Evolutionary conservation across 495 filamentous ascomycete species (phyloP).

Genomic region (Cercophora newfieldiana): DNA sequence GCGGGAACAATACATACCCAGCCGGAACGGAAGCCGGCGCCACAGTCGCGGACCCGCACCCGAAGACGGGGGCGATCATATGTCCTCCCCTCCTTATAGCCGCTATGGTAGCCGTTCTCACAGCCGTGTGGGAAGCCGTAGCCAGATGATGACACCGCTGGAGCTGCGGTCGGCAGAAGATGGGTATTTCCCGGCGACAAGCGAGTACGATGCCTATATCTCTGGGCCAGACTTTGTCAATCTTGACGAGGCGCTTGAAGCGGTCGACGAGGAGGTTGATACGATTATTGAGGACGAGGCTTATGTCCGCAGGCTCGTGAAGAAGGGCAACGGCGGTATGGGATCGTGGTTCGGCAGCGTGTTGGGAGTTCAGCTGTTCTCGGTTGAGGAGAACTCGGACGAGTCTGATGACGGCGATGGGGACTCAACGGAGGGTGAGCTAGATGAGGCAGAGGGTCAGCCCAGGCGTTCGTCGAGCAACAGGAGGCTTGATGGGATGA

Average conservation of each 20-base stretch:
- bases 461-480: constrained; percentile 23
- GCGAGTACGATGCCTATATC: constrained; percentile 29
- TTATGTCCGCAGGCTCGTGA: constrained; percentile 53
- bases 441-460: constrained; percentile 38
- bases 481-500: constrained; percentile 24
- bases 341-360: constrained; percentile 73
- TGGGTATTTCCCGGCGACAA: constrained; percentile 23
- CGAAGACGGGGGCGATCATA: constrained; percentile 31
- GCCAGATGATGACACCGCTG: constrained; percentile 35
- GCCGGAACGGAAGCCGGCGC: constrained; percentile 36
- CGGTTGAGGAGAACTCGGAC: constrained; percentile 60
- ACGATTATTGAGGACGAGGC: constrained; percentile 53
- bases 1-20: constrained; percentile 27
- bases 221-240: constrained; percentile 63
- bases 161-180: constrained; percentile 31
- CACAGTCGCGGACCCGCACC: constrained; percentile 30
- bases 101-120: constrained; percentile 47
- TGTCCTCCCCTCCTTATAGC: constrained; percentile 38
- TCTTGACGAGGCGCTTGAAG: constrained; percentile 50
- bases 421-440: constrained; percentile 32
- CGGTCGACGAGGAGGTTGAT: constrained; percentile 30
- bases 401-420: constrained; percentile 49
- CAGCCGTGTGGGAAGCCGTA: constrained; percentile 46
- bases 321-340: constrained; percentile 65
- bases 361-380: constrained; percentile 76